phyloP scores from a whole-genome alignment of 2,329 filamentous ascomycete species.

The Periconia sp. region DNA sequence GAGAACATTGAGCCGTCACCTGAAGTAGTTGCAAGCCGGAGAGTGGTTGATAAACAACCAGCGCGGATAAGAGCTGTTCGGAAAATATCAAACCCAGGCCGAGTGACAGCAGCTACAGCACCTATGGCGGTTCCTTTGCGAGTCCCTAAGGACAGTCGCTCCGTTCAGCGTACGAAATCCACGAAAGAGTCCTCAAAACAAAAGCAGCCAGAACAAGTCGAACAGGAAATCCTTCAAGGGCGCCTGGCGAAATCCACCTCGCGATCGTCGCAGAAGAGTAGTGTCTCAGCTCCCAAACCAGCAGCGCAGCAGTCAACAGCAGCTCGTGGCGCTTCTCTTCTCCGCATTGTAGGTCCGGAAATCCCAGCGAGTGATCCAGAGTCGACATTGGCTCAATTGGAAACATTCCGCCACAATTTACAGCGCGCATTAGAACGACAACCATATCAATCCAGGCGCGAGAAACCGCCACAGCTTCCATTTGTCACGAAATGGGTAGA shows the following conservation, averaged over 20 bases:
- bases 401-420: constrained; percentile 50
- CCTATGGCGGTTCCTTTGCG: constrained; percentile 29
- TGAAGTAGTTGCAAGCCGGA: constrained; percentile 28
- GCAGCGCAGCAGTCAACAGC: constrained; percentile 17
- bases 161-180: constrained; percentile 26
- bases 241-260: constrained; percentile 22
- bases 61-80: constrained; percentile 39
- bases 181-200: constrained; percentile 26
- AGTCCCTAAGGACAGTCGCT: constrained; percentile 29
- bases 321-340: constrained; percentile 19
- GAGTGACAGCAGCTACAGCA: constrained; percentile 33
- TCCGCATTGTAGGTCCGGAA: constrained; percentile 29
- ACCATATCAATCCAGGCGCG: constrained; percentile 40
- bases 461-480: constrained; percentile 56
- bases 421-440: constrained; percentile 46
- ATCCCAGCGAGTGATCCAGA: constrained; percentile 46
- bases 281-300: constrained; percentile 17
- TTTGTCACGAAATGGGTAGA: constrained; percentile 80
- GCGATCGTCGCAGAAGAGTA: constrained; percentile 20
- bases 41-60: constrained; percentile 38
- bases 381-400: constrained; percentile 48
- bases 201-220: constrained; percentile 10
- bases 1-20: constrained; percentile 40
- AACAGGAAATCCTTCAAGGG: constrained; percentile 22
- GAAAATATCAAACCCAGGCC: constrained; percentile 38